Evolutionary conservation across 768 basidiomycete species (phyloP).

Genomic region (Kwoniella sp.): DNA sequence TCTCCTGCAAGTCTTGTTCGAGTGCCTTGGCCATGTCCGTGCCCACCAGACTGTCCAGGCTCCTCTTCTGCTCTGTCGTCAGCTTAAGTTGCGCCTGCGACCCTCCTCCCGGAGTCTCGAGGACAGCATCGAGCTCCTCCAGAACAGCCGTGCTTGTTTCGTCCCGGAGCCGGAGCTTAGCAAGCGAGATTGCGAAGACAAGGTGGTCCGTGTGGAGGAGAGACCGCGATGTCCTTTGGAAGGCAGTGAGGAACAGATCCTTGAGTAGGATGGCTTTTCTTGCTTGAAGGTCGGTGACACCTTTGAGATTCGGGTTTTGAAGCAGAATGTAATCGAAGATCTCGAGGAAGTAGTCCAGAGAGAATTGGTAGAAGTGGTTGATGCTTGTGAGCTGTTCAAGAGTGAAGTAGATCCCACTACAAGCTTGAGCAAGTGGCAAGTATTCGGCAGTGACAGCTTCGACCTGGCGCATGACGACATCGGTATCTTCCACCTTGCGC

Average conservation of each 20-base stretch:
- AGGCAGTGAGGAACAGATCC: conserved; percentile 86
- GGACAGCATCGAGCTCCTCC: conserved; percentile 87
- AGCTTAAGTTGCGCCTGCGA: conserved; percentile 58
- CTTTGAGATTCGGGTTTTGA: conserved; percentile 84
- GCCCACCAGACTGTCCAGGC: conserved; percentile 24
- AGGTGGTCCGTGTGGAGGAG: conserved; percentile 86
- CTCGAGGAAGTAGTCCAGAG: conserved; percentile 94
- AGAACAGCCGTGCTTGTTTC: conserved; percentile 57
- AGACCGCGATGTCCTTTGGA: conserved; percentile 84
- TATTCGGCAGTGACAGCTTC: conserved; percentile 95
- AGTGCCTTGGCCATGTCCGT: conserved; percentile 27
- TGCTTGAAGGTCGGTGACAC: conserved; percentile 69
- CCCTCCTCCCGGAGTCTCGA: conserved; percentile 61
- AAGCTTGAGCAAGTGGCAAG: conserved; percentile 88
- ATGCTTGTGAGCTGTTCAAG: conserved; percentile 89
- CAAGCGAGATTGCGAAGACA: conserved; percentile 84
- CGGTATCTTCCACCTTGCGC: conserved; percentile 93
- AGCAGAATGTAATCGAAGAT: conserved; percentile 94
- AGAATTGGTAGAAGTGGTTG: conserved; percentile 99
- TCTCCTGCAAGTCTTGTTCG: conserved; percentile 24
- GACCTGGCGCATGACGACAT: conserved; percentile 91
- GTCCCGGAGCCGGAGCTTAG: conserved; percentile 81
- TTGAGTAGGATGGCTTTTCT: conserved; percentile 79
- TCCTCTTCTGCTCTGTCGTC: conserved; percentile 49
- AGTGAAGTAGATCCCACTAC: conserved; percentile 95